Evolutionary conservation across 805 yeast species (phyloP).

Genomic region (Suhomyces kilbournensis): DNA sequence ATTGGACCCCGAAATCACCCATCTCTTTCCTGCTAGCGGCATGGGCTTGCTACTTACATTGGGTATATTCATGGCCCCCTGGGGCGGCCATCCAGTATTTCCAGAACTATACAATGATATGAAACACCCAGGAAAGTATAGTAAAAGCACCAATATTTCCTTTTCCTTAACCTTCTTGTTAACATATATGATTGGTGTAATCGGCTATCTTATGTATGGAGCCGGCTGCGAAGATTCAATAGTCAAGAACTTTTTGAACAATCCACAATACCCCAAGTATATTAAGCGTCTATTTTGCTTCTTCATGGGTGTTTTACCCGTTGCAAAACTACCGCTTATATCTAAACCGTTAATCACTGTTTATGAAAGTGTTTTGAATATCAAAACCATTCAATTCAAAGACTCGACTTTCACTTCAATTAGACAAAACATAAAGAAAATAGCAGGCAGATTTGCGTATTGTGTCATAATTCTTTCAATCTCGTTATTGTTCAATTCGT

Average conservation of each 20-base stretch:
- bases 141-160: slow-evolving; percentile 51
- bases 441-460: slow-evolving; percentile 38
- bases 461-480: slow-evolving; percentile 55
- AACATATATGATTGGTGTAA: slow-evolving; percentile 60
- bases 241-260: slow-evolving; percentile 45
- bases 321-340: slow-evolving; percentile 80
- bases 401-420: background rate
- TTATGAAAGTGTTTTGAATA: slow-evolving; percentile 38
- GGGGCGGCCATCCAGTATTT: slow-evolving; percentile 83
- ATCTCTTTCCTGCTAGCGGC: slow-evolving; percentile 57
- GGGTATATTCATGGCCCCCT: slow-evolving; percentile 74
- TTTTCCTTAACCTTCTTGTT: slow-evolving; percentile 58
- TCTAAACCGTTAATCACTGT: slow-evolving; percentile 80
- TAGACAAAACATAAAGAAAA: slow-evolving; percentile 9
- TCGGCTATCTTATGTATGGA: slow-evolving; percentile 66
- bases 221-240: slow-evolving; percentile 47
- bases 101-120: slow-evolving; percentile 73
- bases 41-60: slow-evolving; percentile 55
- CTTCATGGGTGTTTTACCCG: slow-evolving; percentile 75
- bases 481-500: slow-evolving; percentile 69
- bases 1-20: slow-evolving; percentile 58
- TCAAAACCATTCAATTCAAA: slow-evolving; percentile 1
- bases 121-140: slow-evolving; percentile 61
- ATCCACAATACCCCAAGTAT: slow-evolving; percentile 49
- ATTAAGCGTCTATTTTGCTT: slow-evolving; percentile 52